Conservation (phyloP, 352 stramenopile species). For the Phytophthora sojae region DNA sequence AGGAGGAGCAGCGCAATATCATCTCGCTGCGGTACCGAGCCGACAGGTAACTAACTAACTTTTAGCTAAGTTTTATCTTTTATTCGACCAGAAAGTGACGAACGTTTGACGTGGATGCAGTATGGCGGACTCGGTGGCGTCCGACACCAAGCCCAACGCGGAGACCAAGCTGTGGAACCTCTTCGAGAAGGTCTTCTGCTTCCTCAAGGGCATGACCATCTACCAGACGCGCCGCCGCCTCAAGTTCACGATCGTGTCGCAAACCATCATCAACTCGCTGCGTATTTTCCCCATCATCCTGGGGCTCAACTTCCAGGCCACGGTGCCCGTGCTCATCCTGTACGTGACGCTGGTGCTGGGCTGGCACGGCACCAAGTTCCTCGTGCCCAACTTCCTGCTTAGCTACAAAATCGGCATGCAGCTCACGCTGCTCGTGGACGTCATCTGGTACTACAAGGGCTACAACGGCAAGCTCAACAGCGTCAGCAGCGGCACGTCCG, state of each 20-base stretch:
- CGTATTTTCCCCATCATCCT: constrained; percentile 90
- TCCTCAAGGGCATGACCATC: constrained; percentile 90
- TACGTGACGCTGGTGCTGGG: constrained; percentile 89
- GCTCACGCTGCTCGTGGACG: constrained; percentile 81
- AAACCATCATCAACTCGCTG: constrained; percentile 82
- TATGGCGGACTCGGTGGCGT: constrained; percentile 84
- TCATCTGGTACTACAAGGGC: constrained; percentile 88
- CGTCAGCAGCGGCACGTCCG: constrained; percentile 78
- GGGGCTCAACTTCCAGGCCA: constrained; percentile 85
- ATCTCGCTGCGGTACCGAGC: constrained; percentile 88
- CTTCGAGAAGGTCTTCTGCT: constrained; percentile 89
- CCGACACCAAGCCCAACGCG: constrained; percentile 58
- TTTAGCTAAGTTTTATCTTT: constrained; percentile 1
- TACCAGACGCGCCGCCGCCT: constrained; percentile 82
- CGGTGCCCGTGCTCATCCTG: constrained; percentile 84
- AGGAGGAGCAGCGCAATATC: constrained; percentile 88
- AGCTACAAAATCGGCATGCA: constrained; percentile 93
- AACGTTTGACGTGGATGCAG: constrained; percentile 25
- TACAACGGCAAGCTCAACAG: constrained; percentile 89
- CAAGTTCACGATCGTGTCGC: constrained; percentile 90
- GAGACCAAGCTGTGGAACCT: constrained; percentile 83
- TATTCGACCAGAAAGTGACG: constrained; percentile 5
- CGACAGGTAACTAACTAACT: constrained; percentile 49
- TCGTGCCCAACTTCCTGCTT: constrained; percentile 85
- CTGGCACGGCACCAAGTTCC: constrained; percentile 90